Evolutionary conservation across 208 protist species (phyloP), one percentile per base, ranked within the genome.

Genomic region (Leishmania braziliensis): DNA sequence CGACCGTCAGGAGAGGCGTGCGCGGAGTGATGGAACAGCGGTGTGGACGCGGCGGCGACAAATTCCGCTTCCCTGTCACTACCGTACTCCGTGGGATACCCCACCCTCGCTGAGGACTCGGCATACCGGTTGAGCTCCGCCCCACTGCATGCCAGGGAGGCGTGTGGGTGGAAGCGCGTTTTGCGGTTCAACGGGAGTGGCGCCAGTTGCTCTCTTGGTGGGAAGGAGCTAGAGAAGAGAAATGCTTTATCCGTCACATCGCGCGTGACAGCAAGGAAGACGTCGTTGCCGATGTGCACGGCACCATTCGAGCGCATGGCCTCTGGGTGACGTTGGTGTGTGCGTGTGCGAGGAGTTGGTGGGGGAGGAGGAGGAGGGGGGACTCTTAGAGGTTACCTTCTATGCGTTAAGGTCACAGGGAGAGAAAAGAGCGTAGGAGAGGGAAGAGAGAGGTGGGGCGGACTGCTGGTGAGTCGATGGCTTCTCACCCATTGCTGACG

Each of bases 261-360:
- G 12, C 84, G 81, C 3, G 90, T 89, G 58, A 81, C 86, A 33
- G 85, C 71, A 33, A 93, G 65, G 75, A 98, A 98, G 16, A 91
- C 91, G 87, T 96, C 90, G 78, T 98, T 95, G 77, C 86, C 90
- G 53, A 98, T 81, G 80, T 98, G 95, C 23, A 80, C 86, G 2
- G 86, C 92, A 78, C 93, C 91, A 80, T 98, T 98, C 5, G 95
- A 94, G 26, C 85, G 83, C 95, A 98, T 98, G 12, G 29, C 46
- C 71, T 74, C 26, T n/a, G 66, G 9, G 14, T 23, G 26, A 26
- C 0, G 3, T 5, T 75, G 5, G 12, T 58, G 50, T 58, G 71
- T 75, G 46, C 20, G 71, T 36, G 71, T 60, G 71, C 29, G 50
- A 20, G 26, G 46, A 5, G 39, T 12, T 39, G 36, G 36, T 39